Base-by-base conservation (phyloP, 306 rosid species). In the Sophora flavescens region DNA sequence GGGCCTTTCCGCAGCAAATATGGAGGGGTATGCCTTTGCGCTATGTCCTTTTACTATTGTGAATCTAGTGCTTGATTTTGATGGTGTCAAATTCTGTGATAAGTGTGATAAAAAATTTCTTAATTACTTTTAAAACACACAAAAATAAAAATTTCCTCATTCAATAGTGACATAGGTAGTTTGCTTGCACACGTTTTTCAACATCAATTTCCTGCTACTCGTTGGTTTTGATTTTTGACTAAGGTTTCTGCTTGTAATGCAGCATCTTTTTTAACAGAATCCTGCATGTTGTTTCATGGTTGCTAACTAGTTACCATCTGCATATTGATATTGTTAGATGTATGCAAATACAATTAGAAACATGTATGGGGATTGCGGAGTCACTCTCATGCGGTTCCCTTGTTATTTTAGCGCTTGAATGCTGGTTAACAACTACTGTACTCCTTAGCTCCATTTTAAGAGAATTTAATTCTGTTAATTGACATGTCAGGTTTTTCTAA, bases 1-100 rank as follows among this genome's bases (percentile, higher is more conserved):
- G 98, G 99, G 74, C 99, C 99, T 30, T 65, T 95, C 84, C 91
- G 69, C 83, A 83, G 84, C 86, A 88, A 79, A 62, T 88, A 84
- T 83, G 96, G 88, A 80, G 99, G 97, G 97, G 99, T 95, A 90
- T 68, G 91, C 78, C 73, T 80, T 53, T 58, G 16, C 72, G 10
- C 63, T 53, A 16, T 63, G 51, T 39, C 48, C 69, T 74, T 44
- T 35, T 68, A 47, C 74, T 65, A 58, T 44, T 35, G 57, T 64
- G 74, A 64, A 58, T 51, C 41, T 70, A 50, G 36, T 65, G 72
- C 56, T 70, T 73, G 47, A 57, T 18, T 62, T 68, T 74, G 41
- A 26, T 51, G 44, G 28, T 36, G 35, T 58, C 48, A 54, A 81
- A 41, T 56, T 50, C 14, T 66, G 63, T 32, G 28, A 38, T 50